Conservation (phyloP, 805 yeast species). For the Blastobotrys americana region DNA sequence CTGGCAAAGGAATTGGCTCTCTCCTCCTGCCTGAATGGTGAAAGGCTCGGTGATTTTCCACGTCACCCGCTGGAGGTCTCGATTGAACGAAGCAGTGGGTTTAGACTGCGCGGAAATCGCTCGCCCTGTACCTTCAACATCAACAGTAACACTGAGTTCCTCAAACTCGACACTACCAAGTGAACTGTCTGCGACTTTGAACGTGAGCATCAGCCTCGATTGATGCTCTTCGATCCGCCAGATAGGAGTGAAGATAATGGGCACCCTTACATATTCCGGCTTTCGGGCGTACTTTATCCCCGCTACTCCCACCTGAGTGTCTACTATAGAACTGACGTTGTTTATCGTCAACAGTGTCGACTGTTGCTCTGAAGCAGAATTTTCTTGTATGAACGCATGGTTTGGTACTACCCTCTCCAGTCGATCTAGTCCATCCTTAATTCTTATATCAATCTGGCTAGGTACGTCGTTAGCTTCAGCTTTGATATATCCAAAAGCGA, state of each 20-base stretch:
- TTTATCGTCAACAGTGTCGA: conserved; percentile 9
- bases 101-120: conserved; percentile 73
- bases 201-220: conserved; percentile 73
- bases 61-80: conserved; percentile 75
- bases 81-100: conserved; percentile 87
- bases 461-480: conserved; percentile 15
- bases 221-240: conserved; percentile 88
- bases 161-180: conserved; percentile 47
- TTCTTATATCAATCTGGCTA: conserved; percentile 6
- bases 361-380: conserved; percentile 23
- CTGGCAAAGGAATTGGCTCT: conserved; percentile 75
- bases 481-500: conserved; percentile 65
- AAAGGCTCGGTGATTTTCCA: conserved; percentile 56
- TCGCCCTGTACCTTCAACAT: conserved; percentile 37
- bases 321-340: conserved; percentile 9
- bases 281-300: conserved; percentile 67
- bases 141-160: conserved; percentile 52
- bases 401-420: conserved; percentile 46
- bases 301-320: conserved; percentile 39
- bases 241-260: conserved; percentile 66
- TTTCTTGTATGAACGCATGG: conserved; percentile 44
- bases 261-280: conserved; percentile 39
- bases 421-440: conserved; percentile 30
- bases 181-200: conserved; percentile 48
- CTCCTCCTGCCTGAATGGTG: conserved; percentile 35